These are phyloP conservation scores for Ophiostoma australiae DNA, from an alignment of 2,329 filamentous ascomycete genomes.

Conservation along the genomic window DNA sequence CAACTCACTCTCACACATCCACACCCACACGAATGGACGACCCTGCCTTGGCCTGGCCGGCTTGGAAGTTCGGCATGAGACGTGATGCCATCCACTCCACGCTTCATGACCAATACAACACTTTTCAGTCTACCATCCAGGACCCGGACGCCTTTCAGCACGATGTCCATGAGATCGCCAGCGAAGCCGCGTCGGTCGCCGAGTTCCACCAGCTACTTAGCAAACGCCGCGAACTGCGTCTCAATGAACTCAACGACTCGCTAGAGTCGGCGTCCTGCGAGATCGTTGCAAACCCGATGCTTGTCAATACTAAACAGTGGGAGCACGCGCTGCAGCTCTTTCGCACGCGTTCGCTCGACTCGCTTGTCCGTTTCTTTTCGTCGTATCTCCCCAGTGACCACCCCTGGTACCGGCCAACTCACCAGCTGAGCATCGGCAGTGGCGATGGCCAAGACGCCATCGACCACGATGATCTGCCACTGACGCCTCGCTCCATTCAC, in stretches of 20 bases:
- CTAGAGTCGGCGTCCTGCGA: conserved; percentile 56
- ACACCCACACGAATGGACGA: conserved; percentile 46
- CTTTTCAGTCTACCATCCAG: conserved; percentile 51
- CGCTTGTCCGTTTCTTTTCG: conserved; percentile 55
- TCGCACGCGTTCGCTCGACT: conserved; percentile 55
- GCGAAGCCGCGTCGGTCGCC: conserved; percentile 44
- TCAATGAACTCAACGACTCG: conserved; percentile 51
- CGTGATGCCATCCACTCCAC: conserved; percentile 53
- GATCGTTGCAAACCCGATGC: conserved; percentile 55
- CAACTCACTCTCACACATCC: not conserved
- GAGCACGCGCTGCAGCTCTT: conserved; percentile 55
- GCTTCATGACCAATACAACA: conserved; percentile 58
- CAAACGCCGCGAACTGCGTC: conserved; percentile 49
- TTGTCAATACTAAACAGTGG: conserved; percentile 57
- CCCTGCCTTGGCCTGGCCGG: conserved; percentile 49
- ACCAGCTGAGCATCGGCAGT: conserved; percentile 23
- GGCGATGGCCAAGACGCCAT: not conserved
- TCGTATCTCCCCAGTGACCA: conserved; percentile 53
- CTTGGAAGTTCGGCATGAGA: conserved; percentile 61
- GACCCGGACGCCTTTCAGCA: conserved; percentile 58
- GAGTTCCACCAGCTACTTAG: conserved; percentile 53
- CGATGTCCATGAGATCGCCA: conserved; percentile 56
- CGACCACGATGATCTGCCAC: conserved; percentile 33
- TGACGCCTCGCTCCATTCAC: conserved; percentile 49
- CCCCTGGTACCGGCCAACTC: conserved; percentile 38